A percentile compares a stretch with the other conserved stretches of the same genome.
Evolutionary conservation across 2,329 filamentous ascomycete genomes (phyloP).

Genomic region (Penicillium freii): DNA sequence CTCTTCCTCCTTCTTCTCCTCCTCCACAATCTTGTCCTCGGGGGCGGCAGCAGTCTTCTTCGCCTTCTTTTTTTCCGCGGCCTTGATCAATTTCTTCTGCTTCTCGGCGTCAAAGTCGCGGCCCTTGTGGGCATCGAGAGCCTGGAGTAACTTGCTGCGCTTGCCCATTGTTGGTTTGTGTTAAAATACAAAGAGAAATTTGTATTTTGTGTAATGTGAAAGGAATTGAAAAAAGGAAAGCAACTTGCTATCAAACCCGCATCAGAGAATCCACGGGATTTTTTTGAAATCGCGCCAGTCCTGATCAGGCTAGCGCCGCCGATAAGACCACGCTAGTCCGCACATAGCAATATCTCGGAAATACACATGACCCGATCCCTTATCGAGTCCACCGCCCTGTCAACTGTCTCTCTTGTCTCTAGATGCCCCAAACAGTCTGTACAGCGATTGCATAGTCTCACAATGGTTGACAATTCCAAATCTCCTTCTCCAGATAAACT

Average conservation of each 20-base stretch:
- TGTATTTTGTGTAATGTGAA: slow-evolving; percentile 9
- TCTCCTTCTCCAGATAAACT: slow-evolving; percentile 20
- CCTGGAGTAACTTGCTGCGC: slow-evolving; percentile 58
- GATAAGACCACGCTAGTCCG: slow-evolving; percentile 22
- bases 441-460: slow-evolving; percentile 4
- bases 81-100: slow-evolving; percentile 64
- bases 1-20: slow-evolving; percentile 35
- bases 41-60: slow-evolving; percentile 28
- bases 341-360: slow-evolving; percentile 18
- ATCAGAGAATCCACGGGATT: slow-evolving; percentile 30
- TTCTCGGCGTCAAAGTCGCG: slow-evolving; percentile 73
- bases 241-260: slow-evolving; percentile 14
- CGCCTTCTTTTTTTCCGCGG: slow-evolving; percentile 47
- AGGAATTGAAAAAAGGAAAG: slow-evolving; percentile 14
- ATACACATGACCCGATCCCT: slow-evolving; percentile 28
- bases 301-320: slow-evolving; percentile 18
- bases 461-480: slow-evolving; percentile 25
- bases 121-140: slow-evolving; percentile 58
- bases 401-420: not conserved
- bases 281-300: slow-evolving; percentile 33
- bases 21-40: slow-evolving; percentile 28
- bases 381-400: slow-evolving; percentile 17
- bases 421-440: slow-evolving; percentile 1
- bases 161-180: slow-evolving; percentile 46
- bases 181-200: slow-evolving; percentile 7